These are phyloP conservation scores for Fraxinus floribunda DNA, from an alignment of 305 asterid genomes.

Conservation along the genomic window DNA sequence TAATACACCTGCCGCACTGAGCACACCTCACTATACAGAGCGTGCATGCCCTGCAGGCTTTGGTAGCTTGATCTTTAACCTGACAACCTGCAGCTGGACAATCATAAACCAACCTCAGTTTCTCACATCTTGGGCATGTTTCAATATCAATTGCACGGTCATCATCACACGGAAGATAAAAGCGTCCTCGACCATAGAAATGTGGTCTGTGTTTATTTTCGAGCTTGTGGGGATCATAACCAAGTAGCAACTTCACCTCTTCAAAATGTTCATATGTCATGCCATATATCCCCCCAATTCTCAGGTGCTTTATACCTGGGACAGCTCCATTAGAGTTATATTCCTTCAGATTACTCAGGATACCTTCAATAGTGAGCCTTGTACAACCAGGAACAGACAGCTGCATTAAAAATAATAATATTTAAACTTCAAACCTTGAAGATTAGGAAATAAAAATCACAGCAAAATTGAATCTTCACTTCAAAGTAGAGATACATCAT, in stretches of 20 bases:
- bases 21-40: conserved; percentile 72
- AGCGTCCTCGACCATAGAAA: conserved; percentile 52
- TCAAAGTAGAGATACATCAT: neutral
- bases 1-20: conserved; percentile 74
- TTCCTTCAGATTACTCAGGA: conserved; percentile 46
- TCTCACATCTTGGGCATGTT: conserved; percentile 69
- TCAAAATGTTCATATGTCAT: conserved; percentile 51
- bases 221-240: conserved; percentile 25
- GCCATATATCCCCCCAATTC: conserved; percentile 71
- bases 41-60: conserved; percentile 67
- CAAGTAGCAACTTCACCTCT: conserved; percentile 52
- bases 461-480: neutral
- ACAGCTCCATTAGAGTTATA: conserved; percentile 42
- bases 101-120: conserved; percentile 66
- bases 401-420: conserved; percentile 42
- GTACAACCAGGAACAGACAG: conserved; percentile 78
- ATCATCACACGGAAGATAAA: conserved; percentile 62
- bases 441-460: neutral
- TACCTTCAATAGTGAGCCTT: conserved; percentile 62
- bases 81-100: conserved; percentile 75
- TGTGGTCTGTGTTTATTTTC: conserved; percentile 47
- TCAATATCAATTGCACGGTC: conserved; percentile 77
- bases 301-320: conserved; percentile 54
- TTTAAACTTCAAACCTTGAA: conserved; percentile 18
- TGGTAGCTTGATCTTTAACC: conserved; percentile 36